Base-by-base conservation (phyloP, 345 rosid species). In the Cardiospermum halicacabum region DNA sequence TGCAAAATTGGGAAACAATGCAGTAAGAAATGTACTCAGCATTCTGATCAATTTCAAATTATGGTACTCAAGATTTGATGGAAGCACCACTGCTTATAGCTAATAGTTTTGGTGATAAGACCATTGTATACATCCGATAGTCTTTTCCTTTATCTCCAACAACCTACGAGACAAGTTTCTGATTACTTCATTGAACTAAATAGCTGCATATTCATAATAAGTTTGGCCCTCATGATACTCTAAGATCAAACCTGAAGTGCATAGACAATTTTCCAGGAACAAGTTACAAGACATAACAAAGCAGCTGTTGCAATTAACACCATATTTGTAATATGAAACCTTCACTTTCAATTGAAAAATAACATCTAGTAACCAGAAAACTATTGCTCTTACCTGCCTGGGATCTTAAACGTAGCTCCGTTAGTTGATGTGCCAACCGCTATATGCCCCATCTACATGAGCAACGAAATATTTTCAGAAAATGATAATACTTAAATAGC, bases 391-490 rank as follows among this genome's bases (percentile, higher is more conserved):
- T 83, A 93, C 97, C 98, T 85, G 60, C 98, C 97, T 2, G 98
- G 92, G 72, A 93, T 85, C 83, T 93, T 93, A 70, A 76, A 90
- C 22, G 96, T 88, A 53, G 98, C 97, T 63, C 98, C 98, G 78
- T 93, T 93, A 45, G 98, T 93, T 48, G 98, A 93, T 66, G 96
- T 90, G 55, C 98, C 98, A 28, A 90, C 97, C 68, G 98, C 98
- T 49, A 88, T 75, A 77, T 78, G 85, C 36, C 97, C 97, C 83
- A 74, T 76, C 98, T 89, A 67, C 45, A 72, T 31, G 56, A 53
- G 58, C 58, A 55, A 60, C 9, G 27, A 68, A 69, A 48, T 60
- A 56, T 9, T 54, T 62, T 36, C 21, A 58, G 54, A 37, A 58
- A 37, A 53, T 34, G 47, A 53, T n/a, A 18, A 24, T 22, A 13